These are phyloP conservation scores for Sporisorium scitamineum DNA, from an alignment of 1,284 basidiomycete species.

Conservation along the genomic window DNA sequence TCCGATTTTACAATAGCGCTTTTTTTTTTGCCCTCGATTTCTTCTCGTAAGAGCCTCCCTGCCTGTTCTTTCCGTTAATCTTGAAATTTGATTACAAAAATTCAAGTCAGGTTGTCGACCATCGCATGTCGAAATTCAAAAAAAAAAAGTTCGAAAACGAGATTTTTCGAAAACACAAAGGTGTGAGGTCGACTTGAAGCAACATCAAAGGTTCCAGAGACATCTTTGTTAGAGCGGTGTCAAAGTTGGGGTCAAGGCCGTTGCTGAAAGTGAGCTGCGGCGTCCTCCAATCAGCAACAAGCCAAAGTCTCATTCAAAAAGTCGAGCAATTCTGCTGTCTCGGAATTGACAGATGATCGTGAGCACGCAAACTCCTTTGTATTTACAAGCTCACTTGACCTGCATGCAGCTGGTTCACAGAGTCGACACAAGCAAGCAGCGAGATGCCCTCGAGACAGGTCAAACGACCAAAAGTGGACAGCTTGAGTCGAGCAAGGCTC, in stretches of 20 bases:
- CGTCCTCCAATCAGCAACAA: constrained; percentile 21
- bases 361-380: too few relatives aligned
- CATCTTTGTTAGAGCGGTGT: constrained; percentile 12
- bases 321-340: not conserved
- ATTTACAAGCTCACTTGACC: too few relatives aligned
- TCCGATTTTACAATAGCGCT: too few relatives aligned
- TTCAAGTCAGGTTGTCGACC: not conserved
- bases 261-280: constrained; percentile 21
- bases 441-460: not conserved
- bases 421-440: not conserved
- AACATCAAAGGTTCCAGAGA: not conserved
- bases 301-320: not conserved
- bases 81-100: constrained; percentile 12
- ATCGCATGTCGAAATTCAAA: not conserved
- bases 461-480: not conserved
- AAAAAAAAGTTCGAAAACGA: not conserved
- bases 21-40: constrained; percentile 11
- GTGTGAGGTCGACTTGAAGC: not conserved
- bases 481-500: not conserved
- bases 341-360: not conserved
- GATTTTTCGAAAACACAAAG: not conserved
- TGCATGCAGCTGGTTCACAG: not conserved
- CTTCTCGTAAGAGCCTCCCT: constrained; percentile 17
- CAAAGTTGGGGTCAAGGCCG: not conserved
- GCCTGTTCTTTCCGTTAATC: constrained; percentile 22